phyloP scores from a whole-genome alignment of 306 rosid genomes.

The Rosa multiflora region DNA sequence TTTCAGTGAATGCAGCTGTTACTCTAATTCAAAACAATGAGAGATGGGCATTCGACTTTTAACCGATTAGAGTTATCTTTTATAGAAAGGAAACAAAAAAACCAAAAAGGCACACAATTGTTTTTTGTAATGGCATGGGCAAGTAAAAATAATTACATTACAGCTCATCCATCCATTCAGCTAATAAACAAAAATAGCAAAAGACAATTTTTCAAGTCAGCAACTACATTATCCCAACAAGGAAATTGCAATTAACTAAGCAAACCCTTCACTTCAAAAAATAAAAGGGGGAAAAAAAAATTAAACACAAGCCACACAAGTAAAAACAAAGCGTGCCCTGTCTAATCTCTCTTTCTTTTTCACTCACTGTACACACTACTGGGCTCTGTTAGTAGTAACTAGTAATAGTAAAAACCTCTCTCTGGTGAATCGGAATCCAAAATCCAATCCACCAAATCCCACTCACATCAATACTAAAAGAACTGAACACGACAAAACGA shows the following conservation, averaged over 20 bases:
- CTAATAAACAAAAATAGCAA: neutral
- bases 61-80: no score
- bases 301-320: constrained; percentile 60
- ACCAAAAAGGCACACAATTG: neutral
- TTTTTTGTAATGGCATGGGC: neutral
- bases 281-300: constrained; percentile 21
- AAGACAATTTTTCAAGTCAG: neutral
- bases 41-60: no score
- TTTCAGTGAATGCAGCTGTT: no score
- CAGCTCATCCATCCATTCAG: neutral
- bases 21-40: no score
- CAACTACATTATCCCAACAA: neutral
- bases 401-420: constrained; percentile 19
- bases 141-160: neutral
- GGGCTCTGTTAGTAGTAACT: constrained; percentile 43
- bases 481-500: neutral
- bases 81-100: no score
- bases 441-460: constrained; percentile 11
- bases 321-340: constrained; percentile 32
- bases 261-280: constrained; percentile 44
- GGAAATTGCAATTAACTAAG: neutral
- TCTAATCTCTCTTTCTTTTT: neutral
- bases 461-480: neutral
- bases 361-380: constrained; percentile 52
- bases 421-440: neutral